Evolutionary conservation across 1,284 basidiomycete species (phyloP), one percentile per base, ranked within the genome.

Genomic region (Marasmius oreades): DNA sequence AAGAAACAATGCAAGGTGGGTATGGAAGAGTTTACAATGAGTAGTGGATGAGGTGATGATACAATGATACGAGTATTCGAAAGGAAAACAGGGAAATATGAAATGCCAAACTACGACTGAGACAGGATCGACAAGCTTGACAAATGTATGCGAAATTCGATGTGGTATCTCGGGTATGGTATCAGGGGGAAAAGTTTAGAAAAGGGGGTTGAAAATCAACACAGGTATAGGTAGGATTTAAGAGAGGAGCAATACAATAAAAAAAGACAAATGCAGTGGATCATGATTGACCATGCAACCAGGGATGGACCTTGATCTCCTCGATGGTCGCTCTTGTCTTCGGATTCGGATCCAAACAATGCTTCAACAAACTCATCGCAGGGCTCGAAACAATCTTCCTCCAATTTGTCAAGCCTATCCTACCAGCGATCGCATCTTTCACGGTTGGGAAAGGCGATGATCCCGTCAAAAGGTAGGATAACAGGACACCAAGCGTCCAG

Each of bases 401-500:
- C 64, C 6, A 74, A 62, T 70, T 76, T 59, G 64, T 71, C 39
- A 84, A 69, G 51, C 76, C 64, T 20, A 85, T 77, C 20, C 66
- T 73, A 7, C 83, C 83, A 16, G 79, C 72, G 16, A 81, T 73
- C 16, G 92, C 91, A 63, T 91, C 86, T 24, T 80, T 77, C 53
- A 85, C 81, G 7, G 86, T 86, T 5, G 86, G 82, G 70, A 95
- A 96, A 3, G 92, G 92, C 22, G 90, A 92, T 63, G 88, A 80
- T 16, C 93, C 93, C 2, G 90, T 92, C 60, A 95, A 78, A 45
- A 96, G 78, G 70, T 93, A 94, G 18, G 88, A 89, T 54, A 95
- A 83, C 34, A 96, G 78, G 47, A 96, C 88, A 31, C 94, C 94
- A n/a, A 95, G 79, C 1, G 91, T 92, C 94, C 93, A 96, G 45